phyloP scores from a whole-genome alignment of 306 rosid genomes.

The Parietaria judaica region DNA sequence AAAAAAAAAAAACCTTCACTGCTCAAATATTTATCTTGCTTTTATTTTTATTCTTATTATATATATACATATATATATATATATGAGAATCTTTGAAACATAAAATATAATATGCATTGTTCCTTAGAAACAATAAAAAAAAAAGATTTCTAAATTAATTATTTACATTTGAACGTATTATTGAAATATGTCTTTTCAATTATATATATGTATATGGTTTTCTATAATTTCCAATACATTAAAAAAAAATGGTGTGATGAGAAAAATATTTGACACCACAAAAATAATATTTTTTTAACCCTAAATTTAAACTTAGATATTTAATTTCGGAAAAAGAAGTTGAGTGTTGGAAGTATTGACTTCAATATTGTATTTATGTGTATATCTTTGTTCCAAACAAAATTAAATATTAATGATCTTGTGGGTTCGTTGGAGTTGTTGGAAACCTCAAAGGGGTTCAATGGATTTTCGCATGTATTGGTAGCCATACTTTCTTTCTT shows the following conservation, averaged over 20 bases:
- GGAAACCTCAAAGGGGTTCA: conserved; percentile 11
- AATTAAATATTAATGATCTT: conserved; percentile 4
- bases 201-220: too few species aligned
- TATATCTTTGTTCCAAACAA: conserved; percentile 5
- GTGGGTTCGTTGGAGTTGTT: conserved; percentile 25
- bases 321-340: neutral
- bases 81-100: too few species aligned
- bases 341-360: conserved; percentile 14
- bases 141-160: too few species aligned
- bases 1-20: neutral
- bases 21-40: neutral
- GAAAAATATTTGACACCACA: too few species aligned
- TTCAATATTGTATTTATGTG: neutral
- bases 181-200: too few species aligned
- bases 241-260: neutral
- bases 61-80: too few species aligned
- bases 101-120: too few species aligned
- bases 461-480: conserved; percentile 17
- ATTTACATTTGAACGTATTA: too few species aligned
- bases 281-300: too few species aligned
- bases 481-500: conserved; percentile 20
- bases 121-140: too few species aligned
- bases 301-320: too few species aligned
- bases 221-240: neutral
- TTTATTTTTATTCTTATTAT: neutral